A percentile compares a stretch with the other conserved stretches of the same genome.
Conservation (phyloP, 805 yeast genomes). For the Soucietia sequanensis region DNA sequence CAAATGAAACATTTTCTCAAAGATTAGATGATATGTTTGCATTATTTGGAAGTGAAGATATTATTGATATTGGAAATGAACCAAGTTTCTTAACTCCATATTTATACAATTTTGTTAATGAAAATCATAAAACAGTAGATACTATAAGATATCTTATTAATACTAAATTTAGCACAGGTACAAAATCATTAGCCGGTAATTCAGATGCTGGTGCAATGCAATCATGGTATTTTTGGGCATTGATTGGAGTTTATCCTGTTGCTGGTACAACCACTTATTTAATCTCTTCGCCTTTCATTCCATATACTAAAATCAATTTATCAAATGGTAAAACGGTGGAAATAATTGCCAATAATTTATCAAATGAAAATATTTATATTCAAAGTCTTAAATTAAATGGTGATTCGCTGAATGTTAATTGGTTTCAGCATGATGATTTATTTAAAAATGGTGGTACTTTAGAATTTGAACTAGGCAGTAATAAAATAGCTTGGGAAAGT, state of each 20-base stretch:
- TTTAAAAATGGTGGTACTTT: conserved; percentile 25
- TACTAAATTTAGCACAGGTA: conserved; percentile 22
- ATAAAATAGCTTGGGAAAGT: conserved; percentile 21
- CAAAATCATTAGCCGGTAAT: conserved; percentile 33
- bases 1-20: conserved; percentile 18
- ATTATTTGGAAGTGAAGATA: conserved; percentile 19
- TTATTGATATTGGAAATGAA: conserved; percentile 37
- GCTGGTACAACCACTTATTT: conserved; percentile 35
- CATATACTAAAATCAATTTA: conserved; percentile 17
- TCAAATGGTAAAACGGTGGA: conserved; percentile 20
- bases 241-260: conserved; percentile 34
- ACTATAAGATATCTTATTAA: conserved; percentile 25
- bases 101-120: conserved; percentile 29
- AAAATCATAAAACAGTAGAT: conserved; percentile 26
- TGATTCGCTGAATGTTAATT: conserved; percentile 19
- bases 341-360: conserved; percentile 21
- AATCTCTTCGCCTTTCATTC: conserved; percentile 27
- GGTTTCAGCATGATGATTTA: conserved; percentile 30
- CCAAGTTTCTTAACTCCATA: conserved; percentile 36
- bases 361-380: conserved; percentile 22
- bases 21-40: conserved; percentile 36
- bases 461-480: conserved; percentile 15
- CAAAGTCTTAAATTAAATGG: conserved; percentile 30
- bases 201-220: conserved; percentile 42
- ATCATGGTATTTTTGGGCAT: conserved; percentile 31